Conservation (phyloP, 73 alveolate genomes). For the Paramecium biaurelia region DNA sequence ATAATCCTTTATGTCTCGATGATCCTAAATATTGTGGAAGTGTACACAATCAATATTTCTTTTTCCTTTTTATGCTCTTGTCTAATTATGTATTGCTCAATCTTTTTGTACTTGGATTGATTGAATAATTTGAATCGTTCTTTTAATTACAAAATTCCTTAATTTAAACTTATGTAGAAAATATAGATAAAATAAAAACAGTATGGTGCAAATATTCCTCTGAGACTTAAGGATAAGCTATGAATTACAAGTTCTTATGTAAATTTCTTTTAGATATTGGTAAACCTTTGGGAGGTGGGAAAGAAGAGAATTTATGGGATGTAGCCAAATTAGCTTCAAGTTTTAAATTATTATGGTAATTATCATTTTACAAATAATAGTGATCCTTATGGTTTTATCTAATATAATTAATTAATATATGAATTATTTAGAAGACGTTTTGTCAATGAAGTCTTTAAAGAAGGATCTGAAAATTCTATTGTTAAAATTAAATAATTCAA, state of each 20-base stretch:
- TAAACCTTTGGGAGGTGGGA: neutral
- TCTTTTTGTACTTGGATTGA: constrained; percentile 40
- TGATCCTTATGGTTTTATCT: constrained; percentile 34
- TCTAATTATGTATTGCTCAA: constrained; percentile 28
- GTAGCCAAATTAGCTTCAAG: constrained; percentile 11
- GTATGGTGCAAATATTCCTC: constrained; percentile 38
- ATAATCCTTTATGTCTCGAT: neutral
- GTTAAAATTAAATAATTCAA: constrained; percentile 15
- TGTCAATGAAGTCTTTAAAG: neutral
- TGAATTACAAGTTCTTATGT: neutral
- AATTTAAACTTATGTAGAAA: neutral
- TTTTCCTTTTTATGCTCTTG: neutral
- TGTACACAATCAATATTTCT: neutral
- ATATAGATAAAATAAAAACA: neutral
- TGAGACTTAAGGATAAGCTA: constrained; percentile 7
- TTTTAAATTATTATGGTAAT: neutral
- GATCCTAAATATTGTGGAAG: constrained; percentile 44
- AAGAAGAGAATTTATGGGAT: constrained; percentile 35
- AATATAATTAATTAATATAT: constrained; percentile 2
- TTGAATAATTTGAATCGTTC: constrained; percentile 40
- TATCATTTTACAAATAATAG: neutral
- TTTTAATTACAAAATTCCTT: neutral
- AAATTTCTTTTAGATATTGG: constrained; percentile 15
- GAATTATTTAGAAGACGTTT: constrained; percentile 21
- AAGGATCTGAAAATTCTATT: neutral